Conservation (phyloP, 2,329 filamentous ascomycete species). For the Alternaria postmessia region DNA sequence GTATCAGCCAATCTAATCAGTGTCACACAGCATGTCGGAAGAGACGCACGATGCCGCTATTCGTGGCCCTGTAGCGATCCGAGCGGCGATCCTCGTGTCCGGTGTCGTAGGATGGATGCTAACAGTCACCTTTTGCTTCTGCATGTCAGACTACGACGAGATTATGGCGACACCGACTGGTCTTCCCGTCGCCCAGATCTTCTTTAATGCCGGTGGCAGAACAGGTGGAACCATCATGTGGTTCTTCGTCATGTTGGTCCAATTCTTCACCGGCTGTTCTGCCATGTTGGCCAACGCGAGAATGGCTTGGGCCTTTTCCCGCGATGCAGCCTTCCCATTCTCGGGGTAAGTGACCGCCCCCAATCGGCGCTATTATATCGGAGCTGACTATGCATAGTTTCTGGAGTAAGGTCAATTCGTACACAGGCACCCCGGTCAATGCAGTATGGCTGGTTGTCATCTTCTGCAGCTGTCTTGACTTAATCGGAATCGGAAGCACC, state of each 20-base stretch:
- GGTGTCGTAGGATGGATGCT: constrained; percentile 68
- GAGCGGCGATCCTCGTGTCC: constrained; percentile 66
- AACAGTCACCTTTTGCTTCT: constrained; percentile 70
- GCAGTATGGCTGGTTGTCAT: constrained; percentile 70
- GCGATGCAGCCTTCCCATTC: constrained; percentile 68
- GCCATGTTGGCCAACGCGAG: constrained; percentile 70
- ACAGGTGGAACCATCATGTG: constrained; percentile 67
- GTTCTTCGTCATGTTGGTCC: constrained; percentile 69
- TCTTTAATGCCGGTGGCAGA: constrained; percentile 67
- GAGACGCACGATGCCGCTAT: constrained; percentile 71
- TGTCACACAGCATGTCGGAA: constrained; percentile 65
- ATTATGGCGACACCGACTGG: constrained; percentile 67
- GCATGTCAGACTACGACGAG: constrained; percentile 64
- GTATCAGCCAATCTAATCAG: constrained; percentile 35
- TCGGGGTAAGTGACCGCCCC: constrained; percentile 55
- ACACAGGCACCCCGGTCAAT: constrained; percentile 67
- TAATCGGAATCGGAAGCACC: constrained; percentile 61
- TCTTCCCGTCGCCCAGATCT: constrained; percentile 65
- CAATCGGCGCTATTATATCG: background rate
- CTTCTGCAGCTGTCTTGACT: constrained; percentile 62
- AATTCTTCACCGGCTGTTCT: constrained; percentile 70
- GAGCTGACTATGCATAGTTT: constrained; percentile 50
- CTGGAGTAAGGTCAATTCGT: constrained; percentile 61
- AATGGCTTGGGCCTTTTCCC: constrained; percentile 69
- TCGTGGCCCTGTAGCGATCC: constrained; percentile 67